These are phyloP conservation scores for Friedmanniomyces simplex DNA, from an alignment of 495 filamentous ascomycete species.

Conservation along the genomic window DNA sequence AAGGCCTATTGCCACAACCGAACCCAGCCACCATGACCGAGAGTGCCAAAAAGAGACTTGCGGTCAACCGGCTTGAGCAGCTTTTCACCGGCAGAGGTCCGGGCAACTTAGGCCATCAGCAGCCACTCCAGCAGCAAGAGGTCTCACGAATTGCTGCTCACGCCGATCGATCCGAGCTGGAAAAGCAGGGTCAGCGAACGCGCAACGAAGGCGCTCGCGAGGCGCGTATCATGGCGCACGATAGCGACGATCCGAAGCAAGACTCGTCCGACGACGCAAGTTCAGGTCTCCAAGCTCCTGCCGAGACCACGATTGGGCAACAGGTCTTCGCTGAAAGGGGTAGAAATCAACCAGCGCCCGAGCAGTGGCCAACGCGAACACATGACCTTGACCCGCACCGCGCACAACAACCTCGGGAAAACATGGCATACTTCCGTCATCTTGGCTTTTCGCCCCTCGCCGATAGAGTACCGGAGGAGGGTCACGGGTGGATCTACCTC, in stretches of 20 bases:
- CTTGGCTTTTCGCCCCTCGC: slow-evolving; percentile 50
- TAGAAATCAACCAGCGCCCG: slow-evolving; percentile 22
- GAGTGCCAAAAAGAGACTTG: slow-evolving; percentile 56
- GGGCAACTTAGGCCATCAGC: slow-evolving; percentile 33
- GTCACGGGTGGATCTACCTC: slow-evolving; percentile 68
- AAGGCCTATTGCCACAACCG: slow-evolving; percentile 43
- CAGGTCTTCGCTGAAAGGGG: slow-evolving; percentile 6
- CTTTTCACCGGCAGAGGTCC: slow-evolving; percentile 62
- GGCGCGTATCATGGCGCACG: slow-evolving; percentile 36
- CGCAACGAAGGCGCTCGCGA: slow-evolving; percentile 38
- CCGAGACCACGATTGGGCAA: not conserved
- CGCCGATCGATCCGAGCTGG: slow-evolving; percentile 30
- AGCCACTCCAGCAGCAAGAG: slow-evolving; percentile 44
- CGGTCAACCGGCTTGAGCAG: slow-evolving; percentile 62
- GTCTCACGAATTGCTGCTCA: slow-evolving; percentile 44
- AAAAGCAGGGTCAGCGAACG: slow-evolving; percentile 26
- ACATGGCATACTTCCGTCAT: slow-evolving; percentile 64
- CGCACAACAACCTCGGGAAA: slow-evolving; percentile 55
- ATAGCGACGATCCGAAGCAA: slow-evolving; percentile 18
- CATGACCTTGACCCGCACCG: slow-evolving; percentile 61
- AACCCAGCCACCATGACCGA: slow-evolving; percentile 46
- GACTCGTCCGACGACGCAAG: not conserved
- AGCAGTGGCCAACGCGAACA: slow-evolving; percentile 63
- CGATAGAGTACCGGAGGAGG: slow-evolving; percentile 31
- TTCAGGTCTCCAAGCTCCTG: not conserved